Conservation (phyloP, 768 basidiomycete genomes). For the Boletus bicolor region DNA sequence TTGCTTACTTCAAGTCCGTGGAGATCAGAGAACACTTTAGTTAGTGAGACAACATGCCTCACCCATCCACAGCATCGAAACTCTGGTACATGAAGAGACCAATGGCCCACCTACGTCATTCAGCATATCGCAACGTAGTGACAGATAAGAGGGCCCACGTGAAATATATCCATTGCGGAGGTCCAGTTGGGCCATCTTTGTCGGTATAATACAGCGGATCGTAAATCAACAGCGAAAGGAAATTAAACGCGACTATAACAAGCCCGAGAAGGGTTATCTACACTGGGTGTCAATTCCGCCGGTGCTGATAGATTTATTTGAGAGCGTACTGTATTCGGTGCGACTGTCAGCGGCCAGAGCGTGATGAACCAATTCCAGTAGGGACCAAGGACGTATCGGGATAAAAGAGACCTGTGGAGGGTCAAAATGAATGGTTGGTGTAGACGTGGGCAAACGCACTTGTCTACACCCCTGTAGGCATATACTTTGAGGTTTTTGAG, state of each 20-base stretch:
- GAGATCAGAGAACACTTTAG: conserved; percentile 2
- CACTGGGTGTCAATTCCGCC: not conserved
- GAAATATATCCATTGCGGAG: conserved; percentile 87
- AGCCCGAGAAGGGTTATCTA: conserved; percentile 92
- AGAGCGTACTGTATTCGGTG: conserved; percentile 79
- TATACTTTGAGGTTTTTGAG: conserved; percentile 75
- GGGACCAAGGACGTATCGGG: conserved; percentile 72
- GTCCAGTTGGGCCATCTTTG: conserved; percentile 55
- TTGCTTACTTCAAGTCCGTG: conserved; percentile 64
- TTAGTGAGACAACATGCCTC: conserved; percentile 13
- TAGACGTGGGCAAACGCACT: conserved; percentile 43
- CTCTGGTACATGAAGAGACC: conserved; percentile 92
- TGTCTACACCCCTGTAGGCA: conserved; percentile 78
- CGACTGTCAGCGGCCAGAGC: conserved; percentile 78
- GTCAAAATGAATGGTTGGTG: conserved; percentile 3
- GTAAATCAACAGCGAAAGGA: conserved; percentile 76
- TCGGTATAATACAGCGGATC: conserved; percentile 76
- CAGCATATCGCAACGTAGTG: not conserved
- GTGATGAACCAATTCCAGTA: conserved; percentile 94
- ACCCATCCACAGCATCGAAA: conserved; percentile 89
- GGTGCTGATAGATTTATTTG: not conserved
- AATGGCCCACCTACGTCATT: conserved; percentile 64
- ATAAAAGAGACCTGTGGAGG: conserved; percentile 62
- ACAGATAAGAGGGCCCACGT: conserved; percentile 52
- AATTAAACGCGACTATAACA: conserved; percentile 76